phyloP scores from a whole-genome alignment of 768 basidiomycete genomes.

The Trametes punicea region DNA sequence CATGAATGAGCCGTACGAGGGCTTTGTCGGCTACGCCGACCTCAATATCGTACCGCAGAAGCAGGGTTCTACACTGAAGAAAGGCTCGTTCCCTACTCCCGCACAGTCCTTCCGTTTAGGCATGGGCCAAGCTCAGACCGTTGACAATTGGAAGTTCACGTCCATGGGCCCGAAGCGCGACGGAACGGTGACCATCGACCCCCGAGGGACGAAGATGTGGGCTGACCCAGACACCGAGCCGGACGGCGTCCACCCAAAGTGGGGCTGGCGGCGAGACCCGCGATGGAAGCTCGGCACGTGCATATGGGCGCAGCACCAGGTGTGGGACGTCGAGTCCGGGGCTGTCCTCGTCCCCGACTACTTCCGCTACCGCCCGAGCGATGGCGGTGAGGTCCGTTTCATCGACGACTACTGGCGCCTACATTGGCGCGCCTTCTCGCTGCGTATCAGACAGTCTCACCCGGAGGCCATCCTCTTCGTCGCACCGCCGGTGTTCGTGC shows the following conservation, averaged over 20 bases:
- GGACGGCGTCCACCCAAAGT: slow-evolving; percentile 58
- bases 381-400: slow-evolving; percentile 55
- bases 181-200: slow-evolving; percentile 81
- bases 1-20: slow-evolving; percentile 92
- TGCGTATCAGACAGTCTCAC: slow-evolving; percentile 62
- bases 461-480: slow-evolving; percentile 86
- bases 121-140: slow-evolving; percentile 79
- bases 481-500: slow-evolving; percentile 86
- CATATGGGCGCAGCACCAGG: slow-evolving; percentile 84
- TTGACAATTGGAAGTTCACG: slow-evolving; percentile 82
- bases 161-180: slow-evolving; percentile 69
- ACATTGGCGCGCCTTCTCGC: slow-evolving; percentile 56
- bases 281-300: slow-evolving; percentile 76
- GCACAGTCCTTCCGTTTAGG: slow-evolving; percentile 82
- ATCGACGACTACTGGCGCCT: slow-evolving; percentile 77
- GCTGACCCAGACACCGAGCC: slow-evolving; percentile 49
- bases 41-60: slow-evolving; percentile 58
- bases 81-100: slow-evolving; percentile 84
- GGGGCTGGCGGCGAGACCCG: slow-evolving; percentile 80
- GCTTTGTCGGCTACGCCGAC: slow-evolving; percentile 69
- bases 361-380: slow-evolving; percentile 42
- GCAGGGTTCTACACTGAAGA: slow-evolving; percentile 75
- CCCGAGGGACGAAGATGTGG: slow-evolving; percentile 80
- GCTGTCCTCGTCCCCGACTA: slow-evolving; percentile 70
- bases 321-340: slow-evolving; percentile 80